Conservation (phyloP, 1,284 basidiomycete species). For the Fomitopsis palustris region DNA sequence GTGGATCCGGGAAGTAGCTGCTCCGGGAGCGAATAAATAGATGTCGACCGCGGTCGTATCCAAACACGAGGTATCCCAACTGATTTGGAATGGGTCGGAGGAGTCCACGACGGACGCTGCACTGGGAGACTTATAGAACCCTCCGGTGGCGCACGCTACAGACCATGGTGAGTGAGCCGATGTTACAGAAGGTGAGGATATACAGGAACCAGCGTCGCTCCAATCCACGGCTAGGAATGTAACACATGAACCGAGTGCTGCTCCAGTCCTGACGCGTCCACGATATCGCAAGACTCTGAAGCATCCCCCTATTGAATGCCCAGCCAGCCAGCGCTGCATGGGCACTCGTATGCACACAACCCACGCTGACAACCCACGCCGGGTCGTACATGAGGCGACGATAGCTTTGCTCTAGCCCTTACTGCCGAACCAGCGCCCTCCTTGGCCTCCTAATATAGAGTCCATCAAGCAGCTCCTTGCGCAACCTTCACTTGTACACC, state of each 20-base stretch:
- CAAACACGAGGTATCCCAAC: constrained; percentile 70
- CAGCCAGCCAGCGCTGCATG: too few relatives aligned
- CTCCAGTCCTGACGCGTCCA: too few relatives aligned
- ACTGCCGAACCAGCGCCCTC: too few relatives aligned
- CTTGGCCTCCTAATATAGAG: too few relatives aligned
- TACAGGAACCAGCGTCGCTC: too few relatives aligned
- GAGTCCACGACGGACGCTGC: constrained; percentile 50
- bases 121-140: constrained; percentile 67
- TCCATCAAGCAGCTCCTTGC: too few relatives aligned
- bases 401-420: too few relatives aligned
- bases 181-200: not conserved
- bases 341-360: too few relatives aligned
- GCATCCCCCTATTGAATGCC: too few relatives aligned
- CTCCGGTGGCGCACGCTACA: constrained; percentile 51
- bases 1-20: constrained; percentile 49
- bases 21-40: constrained; percentile 63
- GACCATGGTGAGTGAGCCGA: not conserved
- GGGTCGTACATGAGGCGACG: too few relatives aligned
- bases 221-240: not conserved
- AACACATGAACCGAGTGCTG: not conserved
- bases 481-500: not conserved
- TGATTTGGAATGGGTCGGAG: constrained; percentile 54
- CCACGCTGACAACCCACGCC: too few relatives aligned
- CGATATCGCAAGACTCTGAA: too few relatives aligned
- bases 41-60: constrained; percentile 58